Conservation (phyloP, 352 stramenopile genomes). For the Pythium periplocum region DNA sequence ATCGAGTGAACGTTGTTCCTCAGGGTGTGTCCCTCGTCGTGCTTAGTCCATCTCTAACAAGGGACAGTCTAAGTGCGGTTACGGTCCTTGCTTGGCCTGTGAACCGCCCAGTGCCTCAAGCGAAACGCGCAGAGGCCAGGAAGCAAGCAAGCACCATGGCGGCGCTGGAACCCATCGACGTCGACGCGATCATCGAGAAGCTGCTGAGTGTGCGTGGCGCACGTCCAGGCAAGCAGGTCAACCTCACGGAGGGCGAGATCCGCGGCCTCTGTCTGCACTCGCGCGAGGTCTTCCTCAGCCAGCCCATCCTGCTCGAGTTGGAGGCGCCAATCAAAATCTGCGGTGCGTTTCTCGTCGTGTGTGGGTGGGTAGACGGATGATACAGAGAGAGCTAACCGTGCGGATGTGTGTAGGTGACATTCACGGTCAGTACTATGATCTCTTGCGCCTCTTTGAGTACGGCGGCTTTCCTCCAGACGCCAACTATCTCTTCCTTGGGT, state of each 20-base stretch:
- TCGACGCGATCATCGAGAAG: slow-evolving; percentile 88
- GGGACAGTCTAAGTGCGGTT: neutral
- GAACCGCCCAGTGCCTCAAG: neutral
- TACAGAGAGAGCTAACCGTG: neutral
- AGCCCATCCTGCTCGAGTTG: slow-evolving; percentile 94
- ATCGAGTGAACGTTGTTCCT: neutral
- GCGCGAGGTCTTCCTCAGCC: slow-evolving; percentile 91
- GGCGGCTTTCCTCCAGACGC: slow-evolving; percentile 84
- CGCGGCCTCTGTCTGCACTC: slow-evolving; percentile 90
- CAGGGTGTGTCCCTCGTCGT: neutral
- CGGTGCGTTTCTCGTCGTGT: slow-evolving; percentile 22
- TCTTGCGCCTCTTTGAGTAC: slow-evolving; percentile 95
- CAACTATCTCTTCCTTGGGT: slow-evolving; percentile 67
- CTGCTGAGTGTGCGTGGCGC: slow-evolving; percentile 86
- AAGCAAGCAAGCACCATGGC: slow-evolving; percentile 5
- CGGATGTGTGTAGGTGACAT: slow-evolving; percentile 87
- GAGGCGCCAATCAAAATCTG: slow-evolving; percentile 94
- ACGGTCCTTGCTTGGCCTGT: too few relatives aligned
- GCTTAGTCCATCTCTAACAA: neutral
- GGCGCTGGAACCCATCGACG: slow-evolving; percentile 72
- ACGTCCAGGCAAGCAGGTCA: slow-evolving; percentile 80
- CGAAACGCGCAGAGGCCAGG: neutral
- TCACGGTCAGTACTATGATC: slow-evolving; percentile 97
- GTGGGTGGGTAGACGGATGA: neutral
- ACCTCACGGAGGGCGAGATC: slow-evolving; percentile 86